phyloP scores from a whole-genome alignment of 352 stramenopile species.

The Globisporangium cystogenes region DNA sequence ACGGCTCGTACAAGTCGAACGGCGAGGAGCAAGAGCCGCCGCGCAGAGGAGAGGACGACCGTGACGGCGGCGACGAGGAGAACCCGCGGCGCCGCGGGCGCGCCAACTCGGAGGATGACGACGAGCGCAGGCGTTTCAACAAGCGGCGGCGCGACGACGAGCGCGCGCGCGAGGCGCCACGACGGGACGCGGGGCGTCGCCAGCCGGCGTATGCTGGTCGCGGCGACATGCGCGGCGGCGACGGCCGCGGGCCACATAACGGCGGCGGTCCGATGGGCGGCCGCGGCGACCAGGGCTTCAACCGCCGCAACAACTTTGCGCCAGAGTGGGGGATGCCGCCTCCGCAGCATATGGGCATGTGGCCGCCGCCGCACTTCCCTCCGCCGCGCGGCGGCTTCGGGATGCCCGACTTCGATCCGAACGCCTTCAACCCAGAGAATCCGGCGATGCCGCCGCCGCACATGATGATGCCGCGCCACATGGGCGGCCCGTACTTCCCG shows the following conservation, averaged over 20 bases:
- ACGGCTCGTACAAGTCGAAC: constrained; percentile 43
- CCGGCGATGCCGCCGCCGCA: constrained; percentile 40
- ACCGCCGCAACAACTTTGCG: constrained; percentile 47
- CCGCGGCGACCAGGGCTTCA: constrained; percentile 24
- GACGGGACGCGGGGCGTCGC: constrained; percentile 17
- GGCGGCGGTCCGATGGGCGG: constrained; percentile 8
- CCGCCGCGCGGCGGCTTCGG: constrained; percentile 36
- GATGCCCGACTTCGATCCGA: constrained; percentile 66
- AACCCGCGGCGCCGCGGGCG: constrained; percentile 29
- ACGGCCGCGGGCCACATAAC: constrained; percentile 1
- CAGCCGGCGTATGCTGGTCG: constrained; percentile 20
- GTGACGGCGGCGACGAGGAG: constrained; percentile 16
- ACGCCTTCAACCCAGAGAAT: constrained; percentile 58
- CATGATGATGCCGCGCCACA: constrained; percentile 62
- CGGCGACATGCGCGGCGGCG: constrained; percentile 21
- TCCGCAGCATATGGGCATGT: constrained; percentile 54
- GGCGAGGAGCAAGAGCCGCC: constrained; percentile 19
- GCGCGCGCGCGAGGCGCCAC: constrained; percentile 12
- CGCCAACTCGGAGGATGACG: constrained; percentile 42
- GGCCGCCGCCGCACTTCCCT: constrained; percentile 41
- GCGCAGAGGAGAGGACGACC: neutral
- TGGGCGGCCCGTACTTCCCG: constrained; percentile 50
- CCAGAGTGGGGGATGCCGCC: constrained; percentile 65
- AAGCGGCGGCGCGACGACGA: constrained; percentile 67
- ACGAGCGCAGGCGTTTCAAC: constrained; percentile 40